Conservation (phyloP, 2,329 filamentous ascomycete genomes). For the Herpomyces periplanetae region DNA sequence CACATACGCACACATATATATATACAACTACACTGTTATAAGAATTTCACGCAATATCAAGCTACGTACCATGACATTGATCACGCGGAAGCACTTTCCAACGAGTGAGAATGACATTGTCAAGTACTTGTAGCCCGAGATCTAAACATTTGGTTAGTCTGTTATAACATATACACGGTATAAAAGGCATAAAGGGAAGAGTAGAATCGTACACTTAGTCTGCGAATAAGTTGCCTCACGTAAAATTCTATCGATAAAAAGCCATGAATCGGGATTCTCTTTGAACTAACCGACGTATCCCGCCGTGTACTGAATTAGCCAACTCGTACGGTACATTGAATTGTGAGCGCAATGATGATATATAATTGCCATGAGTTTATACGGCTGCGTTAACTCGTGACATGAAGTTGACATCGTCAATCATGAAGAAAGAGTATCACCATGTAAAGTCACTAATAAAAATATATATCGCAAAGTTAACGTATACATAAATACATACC, state of each 20-base stretch:
- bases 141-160: constrained; percentile 13
- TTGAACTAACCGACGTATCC: no score
- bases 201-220: constrained; percentile 40
- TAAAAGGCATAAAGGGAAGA: constrained; percentile 1
- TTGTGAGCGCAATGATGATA: no score
- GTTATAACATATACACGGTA: constrained; percentile 1
- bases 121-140: constrained; percentile 71
- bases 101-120: constrained; percentile 91
- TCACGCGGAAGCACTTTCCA: constrained; percentile 93
- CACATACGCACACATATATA: neutral
- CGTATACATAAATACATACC: constrained; percentile 21
- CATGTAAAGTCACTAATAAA: no score
- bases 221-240: constrained; percentile 69
- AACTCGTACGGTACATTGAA: no score
- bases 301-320: no score
- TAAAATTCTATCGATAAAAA: constrained; percentile 84
- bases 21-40: no score
- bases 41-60: no score
- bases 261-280: constrained; percentile 90
- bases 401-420: no score
- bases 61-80: constrained; percentile 49
- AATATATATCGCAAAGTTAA: no score
- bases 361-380: no score
- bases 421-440: no score
- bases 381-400: no score